Percentiles rank a stretch among this genome's conserved stretches.
These are phyloP conservation scores for Ulota crispa DNA, from an alignment of 225 moss, liverwort and hornwort genomes.

Conservation along the genomic window DNA sequence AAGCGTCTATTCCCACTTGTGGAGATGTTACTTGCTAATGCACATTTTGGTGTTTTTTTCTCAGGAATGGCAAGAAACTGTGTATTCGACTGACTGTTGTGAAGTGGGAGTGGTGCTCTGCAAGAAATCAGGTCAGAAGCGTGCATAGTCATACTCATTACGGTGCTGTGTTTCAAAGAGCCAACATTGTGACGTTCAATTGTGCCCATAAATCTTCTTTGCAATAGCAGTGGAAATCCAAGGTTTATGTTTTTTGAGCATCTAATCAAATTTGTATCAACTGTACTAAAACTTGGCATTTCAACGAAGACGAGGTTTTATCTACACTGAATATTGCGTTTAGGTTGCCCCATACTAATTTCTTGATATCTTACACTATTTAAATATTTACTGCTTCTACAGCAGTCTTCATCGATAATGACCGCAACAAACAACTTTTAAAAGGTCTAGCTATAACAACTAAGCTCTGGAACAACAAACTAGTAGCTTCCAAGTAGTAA, in stretches of 20 bases:
- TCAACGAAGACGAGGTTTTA: not conserved
- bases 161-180: not conserved
- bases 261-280: not conserved
- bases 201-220: too few relatives aligned
- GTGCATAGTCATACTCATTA: not conserved
- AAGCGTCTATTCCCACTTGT: not conserved
- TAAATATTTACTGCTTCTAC: too few relatives aligned
- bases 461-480: too few relatives aligned
- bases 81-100: constrained; percentile 59
- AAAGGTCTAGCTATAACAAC: too few relatives aligned
- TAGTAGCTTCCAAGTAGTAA: too few relatives aligned
- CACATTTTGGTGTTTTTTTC: not conserved
- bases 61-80: constrained; percentile 68
- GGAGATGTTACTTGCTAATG: not conserved
- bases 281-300: not conserved
- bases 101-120: constrained; percentile 60
- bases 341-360: too few relatives aligned
- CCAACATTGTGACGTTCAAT: not conserved
- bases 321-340: too few relatives aligned
- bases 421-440: too few relatives aligned
- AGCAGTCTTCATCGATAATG: too few relatives aligned
- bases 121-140: constrained; percentile 49
- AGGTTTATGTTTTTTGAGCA: not conserved
- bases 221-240: not conserved
- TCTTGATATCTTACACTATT: too few relatives aligned